Base-by-base conservation (phyloP, 1,139 yeast genomes). In the Groenewaldozyma sp. region DNA sequence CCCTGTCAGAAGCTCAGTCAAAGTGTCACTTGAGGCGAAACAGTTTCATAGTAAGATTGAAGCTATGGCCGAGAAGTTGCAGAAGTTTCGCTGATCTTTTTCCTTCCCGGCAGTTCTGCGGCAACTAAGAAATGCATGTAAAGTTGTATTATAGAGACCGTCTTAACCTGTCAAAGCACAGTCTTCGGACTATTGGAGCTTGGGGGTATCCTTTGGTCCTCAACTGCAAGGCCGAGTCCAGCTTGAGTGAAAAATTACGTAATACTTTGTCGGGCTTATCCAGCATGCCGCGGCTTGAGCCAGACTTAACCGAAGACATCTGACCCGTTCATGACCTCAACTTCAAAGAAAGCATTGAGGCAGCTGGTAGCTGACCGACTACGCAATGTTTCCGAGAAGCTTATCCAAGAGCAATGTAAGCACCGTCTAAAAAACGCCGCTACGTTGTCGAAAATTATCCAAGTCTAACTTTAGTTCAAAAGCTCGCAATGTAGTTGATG, bases 21-120 rank as follows among this genome's bases (percentile, higher is more conserved):
- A 66, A 39, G 84, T 83, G 1, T 74, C 86, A 40, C 70, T 67
- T 1, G 74, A 69, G 40, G 96, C 87, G 3, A 74, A 71, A 40
- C 63, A 68, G 20, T 87, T 84, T 54, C 86, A 86, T 56, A 50
- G 63, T 7, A 22, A 31, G 7, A 14, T 29, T 9, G 17, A 14
- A 5, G 7, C 19, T n/a, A 29, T 29, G 22, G 33, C 33, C 4
- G 19, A 29, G 5, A 29, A 18, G n/a, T 9, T 29, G 10, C 33
- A 29, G 4, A 22, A 22, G 14, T 24, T 4, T 4, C 4, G 10
- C 3, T 6, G n/a, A n/a, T n/a, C n/a, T n/a, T n/a, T n/a, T n/a
- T n/a, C n/a, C n/a, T n/a, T n/a, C n/a, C n/a, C n/a, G n/a, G n/a
- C n/a, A n/a, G n/a, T n/a, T n/a, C n/a, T n/a, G n/a, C n/a, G n/a